A percentile compares a stretch with the other conserved stretches of the same genome.
phyloP scores from a whole-genome alignment of 352 stramenopile genomes.

The Phytophthora foliorum region DNA sequence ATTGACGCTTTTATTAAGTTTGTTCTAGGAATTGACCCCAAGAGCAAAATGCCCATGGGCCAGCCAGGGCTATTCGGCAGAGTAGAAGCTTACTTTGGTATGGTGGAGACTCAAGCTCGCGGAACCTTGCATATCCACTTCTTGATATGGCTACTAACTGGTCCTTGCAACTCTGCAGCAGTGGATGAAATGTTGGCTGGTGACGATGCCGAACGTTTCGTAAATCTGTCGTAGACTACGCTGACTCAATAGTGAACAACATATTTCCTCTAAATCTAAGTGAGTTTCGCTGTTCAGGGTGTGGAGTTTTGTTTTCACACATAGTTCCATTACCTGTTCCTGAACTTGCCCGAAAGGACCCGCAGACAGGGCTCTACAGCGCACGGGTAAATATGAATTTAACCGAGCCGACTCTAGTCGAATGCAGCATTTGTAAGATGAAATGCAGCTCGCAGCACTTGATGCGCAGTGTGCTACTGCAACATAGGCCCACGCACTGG shows the following conservation, averaged over 20 bases:
- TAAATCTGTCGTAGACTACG: neutral
- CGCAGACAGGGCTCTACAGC: neutral
- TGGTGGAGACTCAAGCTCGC: slow-evolving; percentile 7
- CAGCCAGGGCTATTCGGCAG: neutral
- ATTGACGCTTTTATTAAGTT: slow-evolving; percentile 6
- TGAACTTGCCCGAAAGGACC: neutral
- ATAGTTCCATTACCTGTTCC: neutral
- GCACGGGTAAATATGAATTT: neutral
- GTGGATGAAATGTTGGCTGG: neutral
- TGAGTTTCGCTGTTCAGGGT: neutral
- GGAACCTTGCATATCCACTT: no score
- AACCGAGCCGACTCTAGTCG: neutral
- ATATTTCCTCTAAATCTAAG: neutral
- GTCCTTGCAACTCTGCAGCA: neutral
- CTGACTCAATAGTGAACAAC: neutral
- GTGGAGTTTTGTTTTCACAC: neutral
- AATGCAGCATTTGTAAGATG: neutral
- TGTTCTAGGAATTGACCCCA: slow-evolving; percentile 10
- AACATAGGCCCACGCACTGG: neutral
- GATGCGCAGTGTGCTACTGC: neutral
- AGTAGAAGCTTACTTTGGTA: no score
- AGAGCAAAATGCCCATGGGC: neutral
- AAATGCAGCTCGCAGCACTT: neutral
- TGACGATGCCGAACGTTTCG: neutral
- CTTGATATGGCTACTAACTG: neutral